Base-by-base conservation (phyloP, 2,329 filamentous ascomycete genomes). In the Fusarium mexicanum region DNA sequence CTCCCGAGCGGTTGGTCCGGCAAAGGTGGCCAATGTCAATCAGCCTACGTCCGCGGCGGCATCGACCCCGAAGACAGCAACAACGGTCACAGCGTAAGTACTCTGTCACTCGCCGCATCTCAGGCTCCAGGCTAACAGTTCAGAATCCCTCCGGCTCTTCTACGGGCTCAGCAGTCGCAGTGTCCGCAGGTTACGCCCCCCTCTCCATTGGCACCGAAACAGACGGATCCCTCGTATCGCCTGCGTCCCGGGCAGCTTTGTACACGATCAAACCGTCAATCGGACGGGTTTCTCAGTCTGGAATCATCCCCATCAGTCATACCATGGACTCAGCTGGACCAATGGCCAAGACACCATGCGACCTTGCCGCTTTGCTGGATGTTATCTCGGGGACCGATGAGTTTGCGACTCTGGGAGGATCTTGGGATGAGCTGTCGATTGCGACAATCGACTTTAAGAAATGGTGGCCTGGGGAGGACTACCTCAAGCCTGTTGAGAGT, bases 161-260 rank as follows among this genome's bases (percentile, higher is more conserved):
- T 4, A 67, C 77, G 4, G 81, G 81, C 26, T 81, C 81, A n/a
- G 81, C 77, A 17, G 80, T 83, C 7, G 76, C 77, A 8, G 76
- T 81, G 1, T 76, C 80, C 1, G 79, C 80, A 8, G 80, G 81
- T 0, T 80, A 79, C 33, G 67, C 64, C 35, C 81, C 81, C 35
- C 68, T 83, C 8, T 76, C 79, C 14, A 77, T 82, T 33, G 80
- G 76, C 13, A 80, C 79, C 24, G 80, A 83, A 68, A 83, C 81
- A 12, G 71, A 77, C 17, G 80, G 80, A 9, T 83, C 78, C 2
- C 75, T 80, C 24, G 67, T 80, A 26, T 74, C 72, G 2, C 77
- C 78, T 2, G 47, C 76, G 3, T 67, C 61, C 1, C 60, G 78
- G 5, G 66, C 75, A 6, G 77, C 69, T 10, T 40, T 82, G 3